Conservation (phyloP, 202 grass and related monocot genomes). For the Hordeum pubiflorum region DNA sequence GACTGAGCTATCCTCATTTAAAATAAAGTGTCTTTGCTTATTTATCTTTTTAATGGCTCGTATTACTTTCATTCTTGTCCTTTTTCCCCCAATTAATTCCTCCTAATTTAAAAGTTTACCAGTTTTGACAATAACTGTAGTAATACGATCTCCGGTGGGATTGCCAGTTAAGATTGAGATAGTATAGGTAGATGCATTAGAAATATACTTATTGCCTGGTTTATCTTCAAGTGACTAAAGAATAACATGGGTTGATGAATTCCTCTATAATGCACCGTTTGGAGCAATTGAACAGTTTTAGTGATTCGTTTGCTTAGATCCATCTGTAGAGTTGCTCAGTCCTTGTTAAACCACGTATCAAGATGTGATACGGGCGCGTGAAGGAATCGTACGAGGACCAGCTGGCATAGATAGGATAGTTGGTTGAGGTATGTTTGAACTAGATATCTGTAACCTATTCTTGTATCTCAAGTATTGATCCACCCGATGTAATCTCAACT, state of each 20-base stretch:
- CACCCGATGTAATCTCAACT: too few species aligned
- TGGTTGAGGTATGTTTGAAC: too few species aligned
- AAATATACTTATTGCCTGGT: slow-evolving; percentile 44
- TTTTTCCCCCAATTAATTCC: background rate
- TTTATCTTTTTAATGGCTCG: background rate
- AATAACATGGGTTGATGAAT: slow-evolving; percentile 18
- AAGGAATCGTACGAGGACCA: too few species aligned
- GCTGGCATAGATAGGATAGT: too few species aligned
- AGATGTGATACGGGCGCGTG: too few species aligned
- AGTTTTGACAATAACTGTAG: background rate
- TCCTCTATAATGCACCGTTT: slow-evolving; percentile 58
- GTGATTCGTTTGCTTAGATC: too few species aligned
- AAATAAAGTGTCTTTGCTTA: background rate
- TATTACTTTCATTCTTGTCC: background rate
- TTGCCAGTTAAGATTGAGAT: background rate
- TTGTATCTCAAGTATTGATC: too few species aligned
- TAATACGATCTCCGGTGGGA: too few species aligned
- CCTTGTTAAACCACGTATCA: too few species aligned
- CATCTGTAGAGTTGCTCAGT: too few species aligned
- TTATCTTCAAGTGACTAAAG: slow-evolving; percentile 11
- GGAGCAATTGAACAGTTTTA: slow-evolving; percentile 29
- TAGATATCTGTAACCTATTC: too few species aligned
- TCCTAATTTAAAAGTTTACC: background rate
- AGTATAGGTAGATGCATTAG: slow-evolving; percentile 37
- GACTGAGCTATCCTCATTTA: background rate